phyloP scores from a whole-genome alignment of 805 yeast genomes.

The Scheffersomyces spartinae region DNA sequence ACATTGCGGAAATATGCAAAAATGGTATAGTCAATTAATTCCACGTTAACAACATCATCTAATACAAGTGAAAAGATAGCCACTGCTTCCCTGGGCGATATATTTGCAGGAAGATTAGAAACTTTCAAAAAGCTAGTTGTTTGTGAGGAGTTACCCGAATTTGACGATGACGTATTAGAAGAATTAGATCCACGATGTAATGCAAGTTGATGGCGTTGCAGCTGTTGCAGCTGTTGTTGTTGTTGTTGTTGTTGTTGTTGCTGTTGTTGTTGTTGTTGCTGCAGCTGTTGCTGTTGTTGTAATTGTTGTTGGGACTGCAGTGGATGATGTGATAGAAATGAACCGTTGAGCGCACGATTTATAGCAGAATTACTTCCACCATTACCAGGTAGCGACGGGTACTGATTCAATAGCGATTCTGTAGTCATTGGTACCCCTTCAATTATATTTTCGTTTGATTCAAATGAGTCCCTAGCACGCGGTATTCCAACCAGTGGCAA shows the following conservation, averaged over 20 bases:
- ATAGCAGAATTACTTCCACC: too few species aligned
- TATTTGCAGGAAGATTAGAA: too few species aligned
- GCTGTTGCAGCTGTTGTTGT: slow-evolving; percentile 2
- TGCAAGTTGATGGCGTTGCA: slow-evolving; percentile 2
- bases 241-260: slow-evolving; percentile 1
- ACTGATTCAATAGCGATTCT: not conserved
- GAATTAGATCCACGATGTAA: too few species aligned
- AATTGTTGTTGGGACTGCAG: slow-evolving; percentile 1
- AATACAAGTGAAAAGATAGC: too few species aligned
- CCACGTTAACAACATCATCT: slow-evolving; percentile 47
- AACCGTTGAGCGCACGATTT: not conserved
- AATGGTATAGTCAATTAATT: slow-evolving; percentile 25
- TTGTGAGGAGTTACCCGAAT: too few species aligned
- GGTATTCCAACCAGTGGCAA: too few species aligned
- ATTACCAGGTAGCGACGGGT: slow-evolving; percentile 1
- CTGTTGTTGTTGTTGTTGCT: not conserved
- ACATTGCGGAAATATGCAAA: slow-evolving; percentile 24
- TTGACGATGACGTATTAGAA: too few species aligned
- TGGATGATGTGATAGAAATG: not conserved
- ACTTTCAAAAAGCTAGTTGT: too few species aligned
- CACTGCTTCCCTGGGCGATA: too few species aligned
- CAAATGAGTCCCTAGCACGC: too few species aligned
- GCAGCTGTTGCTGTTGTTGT: slow-evolving; percentile 1
- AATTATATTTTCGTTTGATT: not conserved
- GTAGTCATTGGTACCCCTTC: slow-evolving; percentile 1